phyloP scores from a whole-genome alignment of 768 basidiomycete species.

The Cystoderma amianthinum region DNA sequence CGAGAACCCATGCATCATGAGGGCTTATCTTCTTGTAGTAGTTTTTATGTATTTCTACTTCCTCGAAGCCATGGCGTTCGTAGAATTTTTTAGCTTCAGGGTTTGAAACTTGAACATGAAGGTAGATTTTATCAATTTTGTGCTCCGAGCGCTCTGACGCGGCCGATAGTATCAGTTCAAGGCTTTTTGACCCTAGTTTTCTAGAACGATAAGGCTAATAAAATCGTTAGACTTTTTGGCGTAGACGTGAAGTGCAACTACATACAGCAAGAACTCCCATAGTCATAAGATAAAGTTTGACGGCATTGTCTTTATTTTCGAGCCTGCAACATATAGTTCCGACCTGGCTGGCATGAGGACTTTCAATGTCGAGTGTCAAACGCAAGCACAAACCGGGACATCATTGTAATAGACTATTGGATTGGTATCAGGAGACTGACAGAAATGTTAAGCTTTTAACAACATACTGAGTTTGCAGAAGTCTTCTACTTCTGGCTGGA shows the following conservation, averaged over 20 bases:
- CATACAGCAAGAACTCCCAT: conserved; percentile 86
- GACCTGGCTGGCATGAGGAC: conserved; percentile 31
- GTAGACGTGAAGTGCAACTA: conserved; percentile 9
- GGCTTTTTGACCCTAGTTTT: conserved; percentile 64
- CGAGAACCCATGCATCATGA: conserved; percentile 82
- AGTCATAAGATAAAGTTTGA: conserved; percentile 79
- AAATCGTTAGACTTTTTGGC: conserved; percentile 10
- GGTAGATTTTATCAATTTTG: conserved; percentile 63
- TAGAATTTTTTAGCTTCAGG: conserved; percentile 74
- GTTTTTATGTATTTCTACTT: conserved; percentile 54
- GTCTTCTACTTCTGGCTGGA: conserved; percentile 70
- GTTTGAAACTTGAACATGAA: conserved; percentile 88
- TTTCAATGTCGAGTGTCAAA: conserved; percentile 7
- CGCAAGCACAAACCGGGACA: conserved; percentile 46
- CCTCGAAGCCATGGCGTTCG: conserved; percentile 74
- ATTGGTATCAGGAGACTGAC: conserved; percentile 6
- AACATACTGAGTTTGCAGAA: conserved; percentile 83
- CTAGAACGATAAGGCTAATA: conserved; percentile 79
- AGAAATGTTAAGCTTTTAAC: no score
- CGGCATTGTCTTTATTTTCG: conserved; percentile 55
- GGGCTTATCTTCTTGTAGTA: conserved; percentile 91
- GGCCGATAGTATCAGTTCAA: conserved; percentile 60
- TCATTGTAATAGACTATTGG: conserved; percentile 85
- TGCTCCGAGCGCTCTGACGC: conserved; percentile 53
- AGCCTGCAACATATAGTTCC: conserved; percentile 84